Conservation (phyloP, 2,329 filamentous ascomycete species). For the Fusarium ramigenum region DNA sequence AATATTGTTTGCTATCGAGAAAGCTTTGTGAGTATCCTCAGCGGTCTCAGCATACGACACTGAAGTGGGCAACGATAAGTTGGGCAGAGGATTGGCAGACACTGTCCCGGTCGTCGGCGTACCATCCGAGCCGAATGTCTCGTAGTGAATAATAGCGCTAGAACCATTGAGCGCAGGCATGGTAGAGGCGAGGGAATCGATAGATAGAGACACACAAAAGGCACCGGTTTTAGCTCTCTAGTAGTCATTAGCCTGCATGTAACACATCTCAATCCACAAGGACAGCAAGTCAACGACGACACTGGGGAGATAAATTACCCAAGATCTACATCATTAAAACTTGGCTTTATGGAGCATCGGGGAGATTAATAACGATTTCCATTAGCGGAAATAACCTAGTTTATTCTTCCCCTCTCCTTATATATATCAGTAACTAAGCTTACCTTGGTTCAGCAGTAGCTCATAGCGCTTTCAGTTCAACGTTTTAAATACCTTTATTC, state of each 20-base stretch:
- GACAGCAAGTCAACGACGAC: background rate
- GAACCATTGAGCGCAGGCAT: background rate
- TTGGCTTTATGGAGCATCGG: fast-evolving
- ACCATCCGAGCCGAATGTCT: background rate
- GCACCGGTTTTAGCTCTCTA: background rate
- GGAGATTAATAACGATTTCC: background rate
- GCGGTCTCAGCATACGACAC: background rate
- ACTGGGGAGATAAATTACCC: background rate
- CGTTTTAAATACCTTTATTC: background rate
- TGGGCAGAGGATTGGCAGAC: background rate
- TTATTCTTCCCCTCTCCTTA: too few relatives aligned
- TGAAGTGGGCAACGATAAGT: background rate
- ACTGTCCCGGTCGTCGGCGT: background rate
- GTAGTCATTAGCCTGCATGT: background rate
- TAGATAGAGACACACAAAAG: fast-evolving
- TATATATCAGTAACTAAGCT: too few relatives aligned
- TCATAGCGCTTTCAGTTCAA: too few relatives aligned
- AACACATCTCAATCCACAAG: background rate
- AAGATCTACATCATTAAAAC: background rate
- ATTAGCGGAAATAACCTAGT: background rate
- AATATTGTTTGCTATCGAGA: background rate
- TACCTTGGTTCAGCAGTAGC: too few relatives aligned
- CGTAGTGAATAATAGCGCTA: background rate
- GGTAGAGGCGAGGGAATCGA: too few relatives aligned
- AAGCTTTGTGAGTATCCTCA: background rate